These are phyloP conservation scores for Ogataea chonburiensis DNA, from an alignment of 805 yeast species.

Conservation along the genomic window DNA sequence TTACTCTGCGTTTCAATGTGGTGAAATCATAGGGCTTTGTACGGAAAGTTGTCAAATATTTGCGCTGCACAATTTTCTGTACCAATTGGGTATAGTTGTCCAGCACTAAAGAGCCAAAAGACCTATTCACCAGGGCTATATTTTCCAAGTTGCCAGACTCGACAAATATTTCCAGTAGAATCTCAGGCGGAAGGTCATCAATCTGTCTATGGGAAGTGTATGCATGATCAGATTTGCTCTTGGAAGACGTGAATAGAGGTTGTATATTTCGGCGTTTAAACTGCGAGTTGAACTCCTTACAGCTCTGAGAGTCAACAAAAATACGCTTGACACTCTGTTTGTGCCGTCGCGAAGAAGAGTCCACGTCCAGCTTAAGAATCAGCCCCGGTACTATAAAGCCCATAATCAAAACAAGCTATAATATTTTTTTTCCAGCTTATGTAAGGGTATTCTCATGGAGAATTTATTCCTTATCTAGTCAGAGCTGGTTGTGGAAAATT, in stretches of 20 bases:
- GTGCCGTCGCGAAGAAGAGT: slow-evolving; percentile 7
- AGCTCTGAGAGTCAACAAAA: slow-evolving; percentile 5
- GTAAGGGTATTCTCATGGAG: neutral
- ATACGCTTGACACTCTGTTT: slow-evolving; percentile 8
- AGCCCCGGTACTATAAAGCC: slow-evolving; percentile 16
- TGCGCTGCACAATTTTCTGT: slow-evolving; percentile 9
- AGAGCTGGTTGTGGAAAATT: no score
- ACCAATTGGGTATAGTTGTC: slow-evolving; percentile 12
- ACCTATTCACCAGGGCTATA: slow-evolving; percentile 9
- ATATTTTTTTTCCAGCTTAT: slow-evolving; percentile 1
- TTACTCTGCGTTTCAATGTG: slow-evolving; percentile 18
- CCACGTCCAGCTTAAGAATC: slow-evolving; percentile 7
- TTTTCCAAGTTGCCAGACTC: slow-evolving; percentile 15
- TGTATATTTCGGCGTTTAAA: slow-evolving; percentile 5
- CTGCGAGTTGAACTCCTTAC: slow-evolving; percentile 8
- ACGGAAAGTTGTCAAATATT: slow-evolving; percentile 4
- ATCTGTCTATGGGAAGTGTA: neutral
- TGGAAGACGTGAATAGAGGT: neutral
- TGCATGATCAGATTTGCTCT: neutral
- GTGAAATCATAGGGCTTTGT: slow-evolving; percentile 9
- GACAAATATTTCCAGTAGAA: slow-evolving; percentile 18
- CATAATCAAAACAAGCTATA: slow-evolving; percentile 10
- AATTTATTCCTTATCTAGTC: slow-evolving; percentile 2
- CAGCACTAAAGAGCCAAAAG: slow-evolving; percentile 11
- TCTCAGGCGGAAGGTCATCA: slow-evolving; percentile 22